Evolutionary conservation across 495 filamentous ascomycete genomes (phyloP), one percentile per base, ranked within the genome.

Genomic region (Hypoxylon intermedium): DNA sequence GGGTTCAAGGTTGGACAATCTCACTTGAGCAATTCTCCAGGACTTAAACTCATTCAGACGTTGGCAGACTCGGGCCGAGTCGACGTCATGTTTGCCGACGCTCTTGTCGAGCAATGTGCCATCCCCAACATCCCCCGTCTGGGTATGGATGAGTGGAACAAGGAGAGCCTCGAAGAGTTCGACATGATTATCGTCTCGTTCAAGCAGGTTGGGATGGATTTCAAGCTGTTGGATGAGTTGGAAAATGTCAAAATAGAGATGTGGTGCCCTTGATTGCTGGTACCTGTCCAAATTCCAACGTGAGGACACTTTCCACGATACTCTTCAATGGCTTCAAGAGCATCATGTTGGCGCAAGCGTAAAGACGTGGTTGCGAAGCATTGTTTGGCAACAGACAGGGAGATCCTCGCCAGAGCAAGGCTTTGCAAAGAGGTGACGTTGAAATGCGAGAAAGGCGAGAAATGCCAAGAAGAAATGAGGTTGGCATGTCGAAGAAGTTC

Each of bases 1-100:
- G 72, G 62, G 2, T 75, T 75, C 61, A 75, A 75, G 38, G 40
- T 52, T 13, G 72, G 72, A 9, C 67, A 75, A 41, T 62, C 63
- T 2, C 47, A 65, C 15, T 34, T 72, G 0, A 65, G 54, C 59
- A 68, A 69, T 49, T 73, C 69, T 4, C 73, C 73, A 4, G 68
- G 65, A 2, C 20, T 75, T 9, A 67, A 60, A 26, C 60, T 75
- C 2, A 60, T 63, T 20, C 59, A 66, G 31, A 61, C 36, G 2
- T 60, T 76, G 1, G 43, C 44, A 1, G 50, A 62, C 24, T 60
- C 53, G 9, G 48, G 61, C 9, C 40, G 60, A 19, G 74, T 68
- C 0, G 61, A 70, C 28, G 65, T 70, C 40, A 53, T 52, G 56
- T 76, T 65, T 47, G 65, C 60, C 19, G 74, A 75, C 36, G 58